phyloP scores from a whole-genome alignment of 2,329 filamentous ascomycete genomes.

The Sporothrix inflata region DNA sequence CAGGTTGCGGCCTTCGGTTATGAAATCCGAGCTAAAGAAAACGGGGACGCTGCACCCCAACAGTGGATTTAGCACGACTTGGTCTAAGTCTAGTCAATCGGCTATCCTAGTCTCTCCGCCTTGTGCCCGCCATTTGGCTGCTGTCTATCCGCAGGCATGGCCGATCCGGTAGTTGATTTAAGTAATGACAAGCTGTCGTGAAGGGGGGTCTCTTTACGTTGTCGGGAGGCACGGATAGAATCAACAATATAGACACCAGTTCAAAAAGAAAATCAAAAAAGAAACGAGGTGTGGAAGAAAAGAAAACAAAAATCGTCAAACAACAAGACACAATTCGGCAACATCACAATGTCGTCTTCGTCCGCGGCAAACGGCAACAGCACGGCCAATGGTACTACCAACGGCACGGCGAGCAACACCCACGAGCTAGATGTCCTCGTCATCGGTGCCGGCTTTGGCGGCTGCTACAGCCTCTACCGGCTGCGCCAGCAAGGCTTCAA shows the following conservation, averaged over 20 bases:
- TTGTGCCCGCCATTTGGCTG: background rate
- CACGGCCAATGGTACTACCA: background rate
- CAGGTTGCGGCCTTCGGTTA: background rate
- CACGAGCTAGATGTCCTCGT: conserved; percentile 35
- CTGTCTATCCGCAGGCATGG: background rate
- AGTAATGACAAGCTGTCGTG: background rate
- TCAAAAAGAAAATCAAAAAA: background rate
- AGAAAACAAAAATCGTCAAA: background rate
- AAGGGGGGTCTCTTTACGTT: background rate
- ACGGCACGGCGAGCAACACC: background rate
- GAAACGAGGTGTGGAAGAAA: background rate
- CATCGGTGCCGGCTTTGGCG: conserved; percentile 38
- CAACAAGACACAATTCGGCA: background rate
- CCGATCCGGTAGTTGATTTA: background rate
- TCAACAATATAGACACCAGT: background rate
- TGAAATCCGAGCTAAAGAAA: conserved; percentile 1
- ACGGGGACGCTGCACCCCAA: background rate
- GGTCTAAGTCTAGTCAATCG: background rate
- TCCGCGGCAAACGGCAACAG: background rate
- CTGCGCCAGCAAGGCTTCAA: conserved; percentile 44
- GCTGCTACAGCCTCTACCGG: conserved; percentile 41
- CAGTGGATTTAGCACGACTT: background rate
- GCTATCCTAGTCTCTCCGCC: background rate
- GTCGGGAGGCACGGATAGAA: too few species aligned
- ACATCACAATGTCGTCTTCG: background rate